These are phyloP conservation scores for Penicillium sp. DNA, from an alignment of 2,329 filamentous ascomycete genomes.

Conservation along the genomic window DNA sequence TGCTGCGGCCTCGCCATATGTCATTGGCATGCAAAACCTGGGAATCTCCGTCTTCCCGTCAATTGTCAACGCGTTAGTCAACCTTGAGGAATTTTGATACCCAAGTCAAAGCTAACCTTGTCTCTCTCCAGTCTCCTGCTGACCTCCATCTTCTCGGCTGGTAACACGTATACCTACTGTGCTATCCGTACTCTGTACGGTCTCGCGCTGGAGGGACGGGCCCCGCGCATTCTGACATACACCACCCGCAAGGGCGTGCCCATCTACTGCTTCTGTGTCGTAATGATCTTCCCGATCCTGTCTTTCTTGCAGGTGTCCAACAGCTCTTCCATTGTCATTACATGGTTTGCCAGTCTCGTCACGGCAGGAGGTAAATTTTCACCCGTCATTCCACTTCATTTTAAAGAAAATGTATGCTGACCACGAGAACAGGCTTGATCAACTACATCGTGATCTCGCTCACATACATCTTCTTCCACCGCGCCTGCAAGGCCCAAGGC, in stretches of 20 bases:
- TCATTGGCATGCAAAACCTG: conserved; percentile 63
- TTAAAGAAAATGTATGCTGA: neutral
- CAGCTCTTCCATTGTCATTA: conserved; percentile 54
- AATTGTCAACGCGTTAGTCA: conserved; percentile 56
- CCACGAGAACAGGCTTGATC: conserved; percentile 43
- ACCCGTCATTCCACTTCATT: neutral
- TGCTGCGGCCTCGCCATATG: conserved; percentile 64
- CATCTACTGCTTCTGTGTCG: conserved; percentile 58
- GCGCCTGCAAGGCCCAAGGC: conserved; percentile 54
- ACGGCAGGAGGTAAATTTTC: conserved; percentile 43
- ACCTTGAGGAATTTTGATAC: too few relatives aligned
- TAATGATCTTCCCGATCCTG: conserved; percentile 57
- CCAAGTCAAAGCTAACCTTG: neutral
- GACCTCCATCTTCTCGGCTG: conserved; percentile 59
- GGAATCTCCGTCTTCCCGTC: conserved; percentile 57
- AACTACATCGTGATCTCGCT: conserved; percentile 63
- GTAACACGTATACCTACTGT: conserved; percentile 59
- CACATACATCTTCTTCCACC: conserved; percentile 63
- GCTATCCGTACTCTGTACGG: conserved; percentile 57
- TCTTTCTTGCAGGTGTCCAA: conserved; percentile 56
- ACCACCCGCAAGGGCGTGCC: conserved; percentile 64
- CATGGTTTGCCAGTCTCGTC: conserved; percentile 59
- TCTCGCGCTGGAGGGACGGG: conserved; percentile 56
- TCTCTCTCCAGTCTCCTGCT: conserved; percentile 39
- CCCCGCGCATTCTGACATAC: conserved; percentile 58